phyloP scores from a whole-genome alignment of 2,329 filamentous ascomycete genomes.

The Verticillium tricorpus region DNA sequence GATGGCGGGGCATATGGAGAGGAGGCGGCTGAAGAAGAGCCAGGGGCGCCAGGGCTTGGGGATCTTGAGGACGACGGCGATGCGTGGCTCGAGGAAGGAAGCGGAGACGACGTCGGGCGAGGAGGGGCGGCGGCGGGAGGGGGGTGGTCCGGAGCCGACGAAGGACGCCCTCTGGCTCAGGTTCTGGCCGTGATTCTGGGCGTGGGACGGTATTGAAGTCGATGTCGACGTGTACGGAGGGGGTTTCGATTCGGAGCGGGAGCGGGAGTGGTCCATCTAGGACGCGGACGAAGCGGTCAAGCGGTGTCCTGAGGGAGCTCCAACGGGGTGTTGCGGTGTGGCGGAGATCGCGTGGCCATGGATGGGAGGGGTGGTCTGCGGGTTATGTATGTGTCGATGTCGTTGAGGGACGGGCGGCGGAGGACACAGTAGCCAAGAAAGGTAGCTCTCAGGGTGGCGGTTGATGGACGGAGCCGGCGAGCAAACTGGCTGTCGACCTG shows the following conservation, averaged over 20 bases:
- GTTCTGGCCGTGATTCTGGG: neutral
- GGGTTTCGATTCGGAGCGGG: constrained; percentile 2
- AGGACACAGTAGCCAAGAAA: neutral
- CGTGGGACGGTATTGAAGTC: neutral
- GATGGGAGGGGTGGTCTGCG: neutral
- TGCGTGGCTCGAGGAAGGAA: constrained; percentile 65
- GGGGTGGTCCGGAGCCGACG: neutral
- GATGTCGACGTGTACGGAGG: constrained; percentile 2
- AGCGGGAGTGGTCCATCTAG: constrained; percentile 4
- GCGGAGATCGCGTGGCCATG: constrained; percentile 1
- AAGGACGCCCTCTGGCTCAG: neutral
- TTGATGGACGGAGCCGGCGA: neutral
- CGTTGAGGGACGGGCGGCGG: neutral
- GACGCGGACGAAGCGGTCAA: neutral
- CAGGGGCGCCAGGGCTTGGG: constrained; percentile 68
- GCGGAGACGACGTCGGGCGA: constrained; percentile 12
- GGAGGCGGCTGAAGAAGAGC: constrained; percentile 66
- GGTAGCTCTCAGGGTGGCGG: neutral
- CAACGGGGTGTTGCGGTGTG: neutral
- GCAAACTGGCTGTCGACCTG: too few species aligned
- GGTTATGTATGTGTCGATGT: neutral
- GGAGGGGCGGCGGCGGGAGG: constrained; percentile 4
- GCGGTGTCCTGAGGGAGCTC: neutral
- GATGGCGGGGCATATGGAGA: constrained; percentile 65
- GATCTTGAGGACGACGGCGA: constrained; percentile 73